phyloP scores from a whole-genome alignment of 768 basidiomycete genomes.

The Phylloporus arenicola region DNA sequence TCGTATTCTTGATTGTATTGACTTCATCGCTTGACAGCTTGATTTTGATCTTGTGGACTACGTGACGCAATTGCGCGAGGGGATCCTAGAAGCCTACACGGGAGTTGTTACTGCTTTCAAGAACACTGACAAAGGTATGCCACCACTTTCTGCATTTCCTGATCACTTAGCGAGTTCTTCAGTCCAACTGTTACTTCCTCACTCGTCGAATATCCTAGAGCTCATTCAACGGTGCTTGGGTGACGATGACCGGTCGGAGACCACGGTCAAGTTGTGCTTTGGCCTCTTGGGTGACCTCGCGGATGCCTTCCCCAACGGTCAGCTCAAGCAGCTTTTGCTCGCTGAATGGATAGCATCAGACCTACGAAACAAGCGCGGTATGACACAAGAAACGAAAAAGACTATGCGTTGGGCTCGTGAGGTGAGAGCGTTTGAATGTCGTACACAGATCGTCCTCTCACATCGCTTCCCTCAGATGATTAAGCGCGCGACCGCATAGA shows the following conservation, averaged over 20 bases:
- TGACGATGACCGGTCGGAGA: constrained; percentile 82
- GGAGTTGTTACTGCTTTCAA: constrained; percentile 91
- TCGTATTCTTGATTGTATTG: background rate
- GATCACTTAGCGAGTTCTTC: constrained; percentile 1
- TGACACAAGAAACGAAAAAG: constrained; percentile 76
- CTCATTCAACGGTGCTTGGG: constrained; percentile 69
- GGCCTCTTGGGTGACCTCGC: constrained; percentile 93
- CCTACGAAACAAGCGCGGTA: constrained; percentile 67
- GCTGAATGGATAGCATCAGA: constrained; percentile 74
- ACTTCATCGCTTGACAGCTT: constrained; percentile 39
- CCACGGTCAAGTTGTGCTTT: constrained; percentile 65
- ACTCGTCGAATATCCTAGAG: constrained; percentile 72
- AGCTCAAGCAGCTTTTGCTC: constrained; percentile 75
- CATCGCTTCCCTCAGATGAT: constrained; percentile 50
- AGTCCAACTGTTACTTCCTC: constrained; percentile 47
- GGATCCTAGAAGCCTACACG: constrained; percentile 94
- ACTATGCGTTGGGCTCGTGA: constrained; percentile 92
- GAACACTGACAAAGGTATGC: constrained; percentile 67
- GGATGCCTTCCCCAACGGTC: constrained; percentile 75
- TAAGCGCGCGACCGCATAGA: constrained; percentile 73
- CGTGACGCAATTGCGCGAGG: constrained; percentile 82
- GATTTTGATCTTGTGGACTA: constrained; percentile 93
- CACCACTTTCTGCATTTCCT: background rate
- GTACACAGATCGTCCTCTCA: background rate
- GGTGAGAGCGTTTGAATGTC: constrained; percentile 40